A percentile compares a stretch with the other conserved stretches of the same genome.
Evolutionary conservation across 2,329 filamentous ascomycete species (phyloP).

Genomic region (Claviceps arundinis): DNA sequence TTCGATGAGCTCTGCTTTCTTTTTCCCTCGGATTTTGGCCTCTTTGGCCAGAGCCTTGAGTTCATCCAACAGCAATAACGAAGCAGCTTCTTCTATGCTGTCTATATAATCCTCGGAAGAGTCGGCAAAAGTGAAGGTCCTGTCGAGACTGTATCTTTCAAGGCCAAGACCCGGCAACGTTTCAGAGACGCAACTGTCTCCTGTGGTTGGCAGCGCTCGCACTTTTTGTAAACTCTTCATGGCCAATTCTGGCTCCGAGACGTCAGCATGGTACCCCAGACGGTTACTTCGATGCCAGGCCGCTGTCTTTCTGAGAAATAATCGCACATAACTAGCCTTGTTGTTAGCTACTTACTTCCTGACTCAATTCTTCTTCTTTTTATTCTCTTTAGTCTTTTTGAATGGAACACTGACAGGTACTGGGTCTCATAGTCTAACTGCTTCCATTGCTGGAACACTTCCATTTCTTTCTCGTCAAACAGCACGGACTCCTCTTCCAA

Average conservation of each 20-base stretch:
- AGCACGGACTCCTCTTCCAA: conserved; percentile 78
- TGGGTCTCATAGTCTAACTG: conserved; percentile 69
- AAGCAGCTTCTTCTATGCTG: conserved; percentile 70
- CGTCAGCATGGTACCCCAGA: conserved; percentile 70
- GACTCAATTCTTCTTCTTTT: background rate
- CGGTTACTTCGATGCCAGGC: conserved; percentile 77
- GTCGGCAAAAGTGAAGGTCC: conserved; percentile 67
- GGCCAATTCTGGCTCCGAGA: conserved; percentile 57
- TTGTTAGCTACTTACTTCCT: background rate
- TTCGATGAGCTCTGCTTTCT: conserved; percentile 65
- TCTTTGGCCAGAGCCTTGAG: conserved; percentile 75
- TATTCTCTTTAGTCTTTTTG: background rate
- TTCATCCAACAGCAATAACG: conserved; percentile 74
- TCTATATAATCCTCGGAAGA: conserved; percentile 59
- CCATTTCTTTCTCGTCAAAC: conserved; percentile 66
- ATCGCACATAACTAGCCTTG: conserved; percentile 60
- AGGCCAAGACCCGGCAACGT: conserved; percentile 20
- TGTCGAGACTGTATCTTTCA: conserved; percentile 33
- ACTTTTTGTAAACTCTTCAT: conserved; percentile 49
- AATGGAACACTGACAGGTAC: conserved; percentile 55
- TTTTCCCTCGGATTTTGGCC: conserved; percentile 74
- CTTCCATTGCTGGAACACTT: conserved; percentile 66
- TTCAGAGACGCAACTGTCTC: conserved; percentile 7
- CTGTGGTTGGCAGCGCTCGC: conserved; percentile 37
- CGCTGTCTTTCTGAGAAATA: conserved; percentile 85